Evolutionary conservation across 1,284 basidiomycete genomes (phyloP), one percentile per base, ranked within the genome.

Genomic region (Rhodotorula sp.): DNA sequence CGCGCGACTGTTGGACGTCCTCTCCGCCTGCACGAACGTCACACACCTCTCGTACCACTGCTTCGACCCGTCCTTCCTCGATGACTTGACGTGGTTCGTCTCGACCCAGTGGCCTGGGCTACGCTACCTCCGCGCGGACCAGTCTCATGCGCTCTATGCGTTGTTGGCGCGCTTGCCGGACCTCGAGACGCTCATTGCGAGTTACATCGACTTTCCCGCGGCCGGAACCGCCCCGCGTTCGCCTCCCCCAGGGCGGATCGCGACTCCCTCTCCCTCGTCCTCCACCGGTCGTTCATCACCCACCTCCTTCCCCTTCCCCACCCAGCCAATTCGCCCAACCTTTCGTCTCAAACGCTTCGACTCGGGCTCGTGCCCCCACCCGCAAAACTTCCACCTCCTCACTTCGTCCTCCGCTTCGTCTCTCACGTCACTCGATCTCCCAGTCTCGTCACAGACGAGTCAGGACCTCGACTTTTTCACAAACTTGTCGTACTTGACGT

Each of bases 331-430:
- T 24, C 32, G 64, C 8, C 68, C 68, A 8, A 51, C 68, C 0
- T 70, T 70, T 60, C 59, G 49, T 15, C 64, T 70, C 56, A 52
- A 58, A n/a, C 64, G 68, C 4, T 55, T 70, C 61, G 68, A 70
- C 61, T 53, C 52, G 22, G 68, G 64, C 29, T 59, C 64, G 9
- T 59, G 60, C 34, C 64, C 64, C 13, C 27, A 30, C 29, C 39
- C 60, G 7, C 17, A 27, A 22, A n/a, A 70, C 36, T 70, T 70
- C 47, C 51, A 66, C 15, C 49, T 56, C 60, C 54, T 70, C 10
- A 62, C 57, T n/a, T 49, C 34, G 9, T 54, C 60, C 3, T 70
- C 68, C 10, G 46, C 30, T 4, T 20, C 32, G 6, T 30, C 60
- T 2, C 60, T 70, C 29, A 15, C 30, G 0, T 34, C 51, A 24